Conservation (phyloP, 805 yeast genomes). For the Metschnikowia peoriensis region DNA sequence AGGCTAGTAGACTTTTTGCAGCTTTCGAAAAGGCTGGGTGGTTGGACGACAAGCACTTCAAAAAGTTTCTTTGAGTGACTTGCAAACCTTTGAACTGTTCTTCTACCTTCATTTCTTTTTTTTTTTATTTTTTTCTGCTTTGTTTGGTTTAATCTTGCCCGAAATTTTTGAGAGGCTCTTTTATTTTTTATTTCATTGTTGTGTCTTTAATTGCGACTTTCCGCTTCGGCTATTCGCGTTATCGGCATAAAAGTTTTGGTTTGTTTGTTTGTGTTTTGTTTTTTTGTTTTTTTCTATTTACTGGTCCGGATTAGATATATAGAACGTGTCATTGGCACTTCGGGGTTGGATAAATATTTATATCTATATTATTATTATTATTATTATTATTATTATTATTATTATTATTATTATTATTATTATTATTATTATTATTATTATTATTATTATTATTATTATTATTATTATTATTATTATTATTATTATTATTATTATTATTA, state of each 20-base stretch:
- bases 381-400: background rate
- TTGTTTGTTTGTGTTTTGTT: background rate
- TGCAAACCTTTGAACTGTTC: background rate
- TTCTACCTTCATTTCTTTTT: background rate
- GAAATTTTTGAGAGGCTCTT: conserved; percentile 4
- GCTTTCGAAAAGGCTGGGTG: conserved; percentile 92
- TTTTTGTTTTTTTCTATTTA: background rate
- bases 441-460: no score
- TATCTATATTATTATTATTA: background rate
- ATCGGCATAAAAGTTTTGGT: background rate
- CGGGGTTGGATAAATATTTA: background rate
- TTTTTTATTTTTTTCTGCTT: background rate
- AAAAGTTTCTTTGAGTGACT: conserved; percentile 15
- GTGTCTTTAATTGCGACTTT: background rate
- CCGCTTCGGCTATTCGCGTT: background rate
- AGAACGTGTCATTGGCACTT: conserved; percentile 1
- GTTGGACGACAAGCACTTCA: conserved; percentile 74
- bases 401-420: no score
- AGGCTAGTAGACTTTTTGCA: conserved; percentile 86
- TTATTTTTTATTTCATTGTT: conserved; percentile 8
- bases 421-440: background rate
- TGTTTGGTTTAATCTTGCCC: conserved; percentile 4
- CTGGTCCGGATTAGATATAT: conserved; percentile 5
- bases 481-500: background rate
- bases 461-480: no score